Conservation (phyloP, 2,329 filamentous ascomycete genomes). For the Ophiostoma montium region DNA sequence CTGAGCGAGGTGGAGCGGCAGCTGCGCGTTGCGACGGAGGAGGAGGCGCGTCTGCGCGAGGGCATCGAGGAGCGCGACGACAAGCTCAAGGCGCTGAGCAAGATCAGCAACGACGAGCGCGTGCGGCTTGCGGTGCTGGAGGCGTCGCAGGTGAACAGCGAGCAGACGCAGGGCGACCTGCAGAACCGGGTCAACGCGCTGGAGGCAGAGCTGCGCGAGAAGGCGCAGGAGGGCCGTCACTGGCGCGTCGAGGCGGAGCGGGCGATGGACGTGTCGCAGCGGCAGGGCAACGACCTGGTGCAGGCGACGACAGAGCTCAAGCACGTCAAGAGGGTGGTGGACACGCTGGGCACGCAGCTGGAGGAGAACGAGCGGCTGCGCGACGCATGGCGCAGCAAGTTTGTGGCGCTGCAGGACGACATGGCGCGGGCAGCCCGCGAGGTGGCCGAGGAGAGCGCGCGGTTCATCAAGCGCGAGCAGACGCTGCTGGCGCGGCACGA, state of each 20-base stretch:
- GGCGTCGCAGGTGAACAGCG: constrained; percentile 45
- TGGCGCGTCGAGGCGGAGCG: constrained; percentile 50
- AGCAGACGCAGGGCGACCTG: constrained; percentile 40
- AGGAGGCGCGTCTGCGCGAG: constrained; percentile 53
- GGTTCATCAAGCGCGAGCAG: constrained; percentile 65
- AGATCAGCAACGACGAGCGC: constrained; percentile 36
- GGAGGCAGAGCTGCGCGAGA: constrained; percentile 40
- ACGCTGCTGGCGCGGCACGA: constrained; percentile 67
- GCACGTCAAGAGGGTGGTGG: constrained; percentile 58
- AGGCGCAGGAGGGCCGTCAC: constrained; percentile 42
- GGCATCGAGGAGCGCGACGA: constrained; percentile 56
- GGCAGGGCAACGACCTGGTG: constrained; percentile 33
- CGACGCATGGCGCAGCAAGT: constrained; percentile 71
- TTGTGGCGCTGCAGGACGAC: constrained; percentile 74
- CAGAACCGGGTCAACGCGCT: constrained; percentile 39
- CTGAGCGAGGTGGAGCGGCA: constrained; percentile 58
- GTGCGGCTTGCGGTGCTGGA: constrained; percentile 55
- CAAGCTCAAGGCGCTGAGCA: constrained; percentile 46
- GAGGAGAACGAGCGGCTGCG: constrained; percentile 76
- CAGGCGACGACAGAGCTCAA: constrained; percentile 48
- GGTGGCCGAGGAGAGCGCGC: constrained; percentile 68
- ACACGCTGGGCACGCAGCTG: constrained; percentile 61
- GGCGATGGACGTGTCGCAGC: constrained; percentile 35
- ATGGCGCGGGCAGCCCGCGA: constrained; percentile 68
- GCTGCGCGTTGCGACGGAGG: constrained; percentile 55